Evolutionary conservation across 139 green algal species (phyloP).

Genomic region (Chlorella vulgaris): DNA sequence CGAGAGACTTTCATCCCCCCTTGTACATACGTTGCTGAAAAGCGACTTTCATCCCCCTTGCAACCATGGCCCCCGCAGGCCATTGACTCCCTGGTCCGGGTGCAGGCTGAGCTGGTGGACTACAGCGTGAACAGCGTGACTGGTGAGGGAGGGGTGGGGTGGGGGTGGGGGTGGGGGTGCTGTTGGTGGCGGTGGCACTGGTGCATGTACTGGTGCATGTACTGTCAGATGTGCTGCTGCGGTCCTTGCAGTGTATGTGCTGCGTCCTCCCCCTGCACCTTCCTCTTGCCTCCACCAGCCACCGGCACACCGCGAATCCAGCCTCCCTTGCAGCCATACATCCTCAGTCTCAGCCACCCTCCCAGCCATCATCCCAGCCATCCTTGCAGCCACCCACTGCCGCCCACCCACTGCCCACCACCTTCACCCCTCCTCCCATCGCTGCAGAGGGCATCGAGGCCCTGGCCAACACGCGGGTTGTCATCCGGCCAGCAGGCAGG

Average conservation of each 20-base stretch:
- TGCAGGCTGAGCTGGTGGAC: constrained; percentile 77
- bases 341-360: not conserved
- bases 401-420: not conserved
- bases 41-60: not conserved
- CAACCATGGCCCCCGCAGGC: constrained; percentile 37
- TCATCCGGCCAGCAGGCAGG: constrained; percentile 69
- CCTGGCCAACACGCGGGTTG: constrained; percentile 84
- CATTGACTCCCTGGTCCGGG: constrained; percentile 81
- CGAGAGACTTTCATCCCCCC: too few species aligned
- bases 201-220: too few species aligned
- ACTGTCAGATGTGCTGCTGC: too few species aligned
- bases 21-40: too few species aligned
- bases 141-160: not conserved
- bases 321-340: not conserved
- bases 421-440: constrained; percentile 82
- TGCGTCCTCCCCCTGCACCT: too few species aligned
- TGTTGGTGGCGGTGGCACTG: not conserved
- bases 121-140: constrained; percentile 90
- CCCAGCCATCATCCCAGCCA: not conserved
- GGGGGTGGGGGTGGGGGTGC: not conserved
- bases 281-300: too few species aligned
- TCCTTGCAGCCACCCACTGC: not conserved
- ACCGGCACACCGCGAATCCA: too few species aligned
- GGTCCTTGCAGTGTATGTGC: too few species aligned
- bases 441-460: constrained; percentile 95